Percentiles rank a stretch among this genome's conserved stretches.
phyloP scores from a whole-genome alignment of 495 filamentous ascomycete genomes.

The Hypoxylon lienhwacheense region DNA sequence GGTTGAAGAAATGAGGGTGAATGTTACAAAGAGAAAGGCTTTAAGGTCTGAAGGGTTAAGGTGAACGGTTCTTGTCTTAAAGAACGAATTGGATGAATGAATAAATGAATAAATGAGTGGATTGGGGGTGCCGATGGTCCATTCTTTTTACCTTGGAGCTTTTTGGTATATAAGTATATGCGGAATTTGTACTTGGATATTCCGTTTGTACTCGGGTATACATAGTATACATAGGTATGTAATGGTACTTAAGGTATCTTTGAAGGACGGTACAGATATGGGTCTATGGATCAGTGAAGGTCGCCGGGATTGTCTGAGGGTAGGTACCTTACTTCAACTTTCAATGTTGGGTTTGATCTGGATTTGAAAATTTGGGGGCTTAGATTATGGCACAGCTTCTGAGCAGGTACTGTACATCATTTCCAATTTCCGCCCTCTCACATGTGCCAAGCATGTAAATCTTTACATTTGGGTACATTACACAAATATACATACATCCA shows the following conservation, averaged over 20 bases:
- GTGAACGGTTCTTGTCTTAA: too few relatives aligned
- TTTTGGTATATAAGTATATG: too few relatives aligned
- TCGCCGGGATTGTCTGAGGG: too few relatives aligned
- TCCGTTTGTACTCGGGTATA: neutral
- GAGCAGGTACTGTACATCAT: constrained; percentile 32
- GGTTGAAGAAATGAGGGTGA: too few relatives aligned
- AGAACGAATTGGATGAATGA: too few relatives aligned
- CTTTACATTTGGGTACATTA: constrained; percentile 3
- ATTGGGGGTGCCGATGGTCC: too few relatives aligned
- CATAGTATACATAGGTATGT: neutral
- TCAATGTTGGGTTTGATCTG: constrained; percentile 15
- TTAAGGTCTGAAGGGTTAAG: too few relatives aligned
- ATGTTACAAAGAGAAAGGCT: too few relatives aligned
- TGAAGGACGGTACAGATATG: too few relatives aligned
- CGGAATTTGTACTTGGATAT: neutral
- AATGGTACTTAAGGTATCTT: constrained; percentile 1
- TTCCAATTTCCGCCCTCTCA: constrained; percentile 6
- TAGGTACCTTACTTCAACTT: neutral
- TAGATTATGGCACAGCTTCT: constrained; percentile 33
- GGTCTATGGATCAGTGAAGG: neutral
- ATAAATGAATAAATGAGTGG: too few relatives aligned
- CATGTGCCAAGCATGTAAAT: constrained; percentile 16
- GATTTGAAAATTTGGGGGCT: constrained; percentile 32
- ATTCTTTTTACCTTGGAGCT: too few relatives aligned
- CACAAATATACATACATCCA: constrained; percentile 12